phyloP scores from a whole-genome alignment of 2,329 filamentous ascomycete genomes.

The Pseudogymnoascus sp. region DNA sequence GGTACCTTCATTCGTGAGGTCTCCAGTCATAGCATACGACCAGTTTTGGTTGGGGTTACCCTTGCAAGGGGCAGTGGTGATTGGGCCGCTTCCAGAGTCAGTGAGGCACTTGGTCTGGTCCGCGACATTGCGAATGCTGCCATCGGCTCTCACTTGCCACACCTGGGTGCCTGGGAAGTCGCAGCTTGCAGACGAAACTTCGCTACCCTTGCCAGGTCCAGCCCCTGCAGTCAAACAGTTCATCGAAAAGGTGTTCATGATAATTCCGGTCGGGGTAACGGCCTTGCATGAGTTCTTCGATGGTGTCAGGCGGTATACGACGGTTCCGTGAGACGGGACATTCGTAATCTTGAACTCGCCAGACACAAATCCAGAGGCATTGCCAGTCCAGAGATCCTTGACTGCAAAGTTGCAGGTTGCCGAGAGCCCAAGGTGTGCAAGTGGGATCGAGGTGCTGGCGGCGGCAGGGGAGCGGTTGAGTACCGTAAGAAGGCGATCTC shows the following conservation, averaged over 20 bases:
- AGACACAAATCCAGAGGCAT: slow-evolving; percentile 24
- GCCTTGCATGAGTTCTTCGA: slow-evolving; percentile 20
- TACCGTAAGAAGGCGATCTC: slow-evolving; percentile 40
- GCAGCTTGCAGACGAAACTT: slow-evolving; percentile 32
- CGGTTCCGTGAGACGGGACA: slow-evolving; percentile 31
- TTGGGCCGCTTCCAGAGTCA: slow-evolving; percentile 23
- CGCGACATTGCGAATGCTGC: slow-evolving; percentile 33
- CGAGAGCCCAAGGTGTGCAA: slow-evolving; percentile 23
- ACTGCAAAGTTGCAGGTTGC: slow-evolving; percentile 19
- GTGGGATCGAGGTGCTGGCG: slow-evolving; percentile 28
- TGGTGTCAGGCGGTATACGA: slow-evolving; percentile 36
- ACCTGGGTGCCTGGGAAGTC: slow-evolving; percentile 35
- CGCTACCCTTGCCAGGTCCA: slow-evolving; percentile 20
- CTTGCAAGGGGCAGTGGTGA: slow-evolving; percentile 24
- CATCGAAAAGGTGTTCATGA: slow-evolving; percentile 42
- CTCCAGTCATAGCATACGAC: slow-evolving; percentile 38
- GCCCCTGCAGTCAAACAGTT: slow-evolving; percentile 32
- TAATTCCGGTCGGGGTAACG: slow-evolving; percentile 38
- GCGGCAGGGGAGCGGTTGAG: slow-evolving; percentile 36
- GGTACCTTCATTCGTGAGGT: slow-evolving; percentile 32
- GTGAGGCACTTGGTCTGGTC: slow-evolving; percentile 15
- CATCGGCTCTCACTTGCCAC: slow-evolving; percentile 33
- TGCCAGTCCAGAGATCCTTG: slow-evolving; percentile 39
- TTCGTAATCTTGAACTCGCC: slow-evolving; percentile 28
- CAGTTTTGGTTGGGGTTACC: slow-evolving; percentile 31